Base-by-base conservation (phyloP, 202 grass and related monocot species). In the Setaria italica region DNA sequence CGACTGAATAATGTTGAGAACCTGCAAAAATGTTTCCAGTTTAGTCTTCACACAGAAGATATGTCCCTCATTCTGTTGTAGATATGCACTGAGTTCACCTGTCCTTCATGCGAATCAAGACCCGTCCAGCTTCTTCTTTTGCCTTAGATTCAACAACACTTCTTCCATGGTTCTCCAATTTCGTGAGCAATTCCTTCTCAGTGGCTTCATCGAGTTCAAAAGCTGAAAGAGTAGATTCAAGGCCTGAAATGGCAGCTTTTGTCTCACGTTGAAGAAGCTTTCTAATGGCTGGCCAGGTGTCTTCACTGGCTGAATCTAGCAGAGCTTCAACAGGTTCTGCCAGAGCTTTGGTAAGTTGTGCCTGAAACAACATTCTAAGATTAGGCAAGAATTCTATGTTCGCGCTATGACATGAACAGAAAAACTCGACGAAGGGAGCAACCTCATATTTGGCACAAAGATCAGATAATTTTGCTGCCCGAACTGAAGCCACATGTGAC, bases 31-130 rank as follows among this genome's bases (percentile, higher is more conserved):
- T 20, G 17, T 75, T 62, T 50, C 49, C 43, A 42, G 64, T 51
- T 73, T 81, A 86, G 70, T 66, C 10, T 48, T 60, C 9, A 4
- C 20, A 48, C 19, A 86, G 73, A 68, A 55, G 16, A 75, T 43
- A 51, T 71, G 11, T 64, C 12, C 4, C 21, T 78, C 68, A 17
- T 30, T 48, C 33, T 30, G 30, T 67, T 75, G 13, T 46, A 13
- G 16, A 62, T 74, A 54, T 67, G 63, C 49, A 73, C 11, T 33
- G 16, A 11, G 8, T 53, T 83, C 77, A 99, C 97, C 97, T 96
- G 77, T 99, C 97, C 88, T 96, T 99, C 97, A 99, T 99, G 72
- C 82, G 79, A 88, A 96, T 99, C 88, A 99, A 89, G 60, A 96
- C 85, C 82, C 90, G 89, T 86, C 79, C 85, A 82, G 97, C 91